These are phyloP conservation scores for Pseudocercospora fuligena DNA, from an alignment of 2,329 filamentous ascomycete genomes.

Conservation along the genomic window DNA sequence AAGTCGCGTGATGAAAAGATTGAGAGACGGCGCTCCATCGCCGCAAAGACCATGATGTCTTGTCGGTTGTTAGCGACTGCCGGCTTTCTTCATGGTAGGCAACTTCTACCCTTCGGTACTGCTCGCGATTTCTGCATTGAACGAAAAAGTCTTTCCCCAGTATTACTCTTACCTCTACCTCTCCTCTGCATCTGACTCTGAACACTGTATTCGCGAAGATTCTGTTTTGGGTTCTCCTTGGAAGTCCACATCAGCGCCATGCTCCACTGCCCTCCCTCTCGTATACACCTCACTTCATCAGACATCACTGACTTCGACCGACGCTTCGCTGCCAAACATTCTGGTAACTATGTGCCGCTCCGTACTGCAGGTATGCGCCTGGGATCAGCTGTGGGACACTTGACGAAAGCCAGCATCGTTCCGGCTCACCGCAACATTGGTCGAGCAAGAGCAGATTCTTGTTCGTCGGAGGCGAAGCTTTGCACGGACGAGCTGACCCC, in stretches of 20 bases:
- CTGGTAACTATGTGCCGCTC: slow-evolving; percentile 12
- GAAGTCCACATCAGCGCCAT: slow-evolving; percentile 20
- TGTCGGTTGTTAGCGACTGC: no score
- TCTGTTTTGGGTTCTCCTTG: neutral
- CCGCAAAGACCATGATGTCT: neutral
- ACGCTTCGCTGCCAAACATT: slow-evolving; percentile 28
- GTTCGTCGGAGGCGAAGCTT: slow-evolving; percentile 26
- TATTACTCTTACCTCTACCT: no score
- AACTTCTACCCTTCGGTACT: no score
- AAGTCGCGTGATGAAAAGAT: neutral
- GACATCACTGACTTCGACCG: slow-evolving; percentile 37
- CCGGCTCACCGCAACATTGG: slow-evolving; percentile 29
- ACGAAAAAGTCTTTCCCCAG: no score
- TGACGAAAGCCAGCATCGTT: slow-evolving; percentile 24
- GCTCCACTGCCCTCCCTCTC: slow-evolving; percentile 38
- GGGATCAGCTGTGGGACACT: slow-evolving; percentile 25
- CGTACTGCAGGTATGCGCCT: slow-evolving; percentile 27
- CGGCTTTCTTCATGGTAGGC: no score
- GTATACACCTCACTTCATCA: slow-evolving; percentile 35
- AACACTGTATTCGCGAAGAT: neutral
- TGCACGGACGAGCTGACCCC: slow-evolving; percentile 8
- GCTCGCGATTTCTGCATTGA: no score
- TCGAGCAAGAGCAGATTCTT: slow-evolving; percentile 26
- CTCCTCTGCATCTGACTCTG: neutral
- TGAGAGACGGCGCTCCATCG: neutral